Evolutionary conservation across 2,329 filamentous ascomycete species (phyloP), one percentile per base, ranked within the genome.

Genomic region (Colletotrichum lini): DNA sequence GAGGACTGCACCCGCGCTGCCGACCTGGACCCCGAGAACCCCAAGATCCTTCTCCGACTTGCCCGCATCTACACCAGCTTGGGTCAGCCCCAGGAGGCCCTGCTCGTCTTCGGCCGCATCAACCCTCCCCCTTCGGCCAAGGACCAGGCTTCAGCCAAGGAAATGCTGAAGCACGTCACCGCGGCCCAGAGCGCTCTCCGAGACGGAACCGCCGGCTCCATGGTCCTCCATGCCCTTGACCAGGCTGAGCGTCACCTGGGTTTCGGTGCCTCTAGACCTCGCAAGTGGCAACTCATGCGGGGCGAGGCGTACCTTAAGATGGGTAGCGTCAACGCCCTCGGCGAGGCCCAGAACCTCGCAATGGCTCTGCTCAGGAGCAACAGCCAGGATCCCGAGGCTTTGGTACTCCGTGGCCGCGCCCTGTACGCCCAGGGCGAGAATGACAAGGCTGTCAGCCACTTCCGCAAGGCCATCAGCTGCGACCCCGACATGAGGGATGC

Each of bases 371-470:
- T 99, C 73, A 91, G 96, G 64, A 87, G 89, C 79, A 98, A 98
- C 84, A 94, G 87, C 80, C 93, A 96, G 79, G 96, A 99, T 78
- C 95, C 96, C 2, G 96, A 99, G 83, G 96, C 96, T 1, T 85
- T 99, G 74, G 94, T 98, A 7, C 89, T 99, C 62, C 91, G 96
- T 58, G 96, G 96, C 30, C 91, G 95, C 73, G 93, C 94, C 18
- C 88, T 98, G 60, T 98, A 98, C 78, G 92, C 91, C 4, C 94
- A 96, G 80, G 96, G 96, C 40, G 96, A 99, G 76, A 98, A 98
- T 78, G 94, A 97, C 2, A 97, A 98, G 86, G 96, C 96, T 2
- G 89, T 98, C 53, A 93, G 96, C 79, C 94, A 97, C 81, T 96
- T 98, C 85, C 91, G 94, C 74, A 94, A 96, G 84, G 96, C 96